Conservation (phyloP, 768 basidiomycete species). For the Brasilioporus rufonigricans region DNA sequence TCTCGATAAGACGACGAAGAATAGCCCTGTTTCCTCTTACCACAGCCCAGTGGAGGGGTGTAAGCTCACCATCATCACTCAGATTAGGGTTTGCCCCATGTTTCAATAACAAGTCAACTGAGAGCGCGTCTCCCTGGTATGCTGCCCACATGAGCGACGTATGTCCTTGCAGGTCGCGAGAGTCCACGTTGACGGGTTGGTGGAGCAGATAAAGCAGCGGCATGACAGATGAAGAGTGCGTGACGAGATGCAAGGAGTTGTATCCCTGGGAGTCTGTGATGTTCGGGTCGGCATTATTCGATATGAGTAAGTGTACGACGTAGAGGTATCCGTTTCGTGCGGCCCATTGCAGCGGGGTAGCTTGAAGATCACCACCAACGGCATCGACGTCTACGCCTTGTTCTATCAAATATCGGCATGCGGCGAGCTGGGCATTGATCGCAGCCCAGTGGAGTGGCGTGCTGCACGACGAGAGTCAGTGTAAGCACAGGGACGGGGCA, state of each 20-base stretch:
- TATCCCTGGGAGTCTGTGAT: constrained; percentile 93
- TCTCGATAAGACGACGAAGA: constrained; percentile 81
- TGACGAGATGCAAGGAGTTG: constrained; percentile 93
- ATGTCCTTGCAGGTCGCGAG: constrained; percentile 87
- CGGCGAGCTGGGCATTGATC: constrained; percentile 91
- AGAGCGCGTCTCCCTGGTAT: constrained; percentile 96
- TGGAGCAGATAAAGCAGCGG: constrained; percentile 88
- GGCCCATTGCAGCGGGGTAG: constrained; percentile 98
- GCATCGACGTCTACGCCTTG: constrained; percentile 95
- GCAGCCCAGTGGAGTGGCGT: constrained; percentile 98
- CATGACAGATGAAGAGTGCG: constrained; percentile 94
- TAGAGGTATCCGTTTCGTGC: constrained; percentile 96
- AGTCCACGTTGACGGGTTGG: constrained; percentile 91
- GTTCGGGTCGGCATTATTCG: constrained; percentile 89
- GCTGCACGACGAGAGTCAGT: constrained; percentile 17
- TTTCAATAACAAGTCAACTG: constrained; percentile 84
- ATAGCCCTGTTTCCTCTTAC: constrained; percentile 90
- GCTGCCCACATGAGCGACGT: constrained; percentile 98
- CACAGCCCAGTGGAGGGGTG: constrained; percentile 96
- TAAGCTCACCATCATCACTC: constrained; percentile 78
- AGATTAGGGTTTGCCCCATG: constrained; percentile 81
- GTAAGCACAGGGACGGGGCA: background rate
- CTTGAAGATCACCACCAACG: constrained; percentile 88
- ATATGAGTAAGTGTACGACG: constrained; percentile 87
- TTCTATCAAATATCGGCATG: constrained; percentile 84